These are phyloP conservation scores for Malassezia arunalokei DNA, from an alignment of 1,284 basidiomycete genomes.

Conservation along the genomic window DNA sequence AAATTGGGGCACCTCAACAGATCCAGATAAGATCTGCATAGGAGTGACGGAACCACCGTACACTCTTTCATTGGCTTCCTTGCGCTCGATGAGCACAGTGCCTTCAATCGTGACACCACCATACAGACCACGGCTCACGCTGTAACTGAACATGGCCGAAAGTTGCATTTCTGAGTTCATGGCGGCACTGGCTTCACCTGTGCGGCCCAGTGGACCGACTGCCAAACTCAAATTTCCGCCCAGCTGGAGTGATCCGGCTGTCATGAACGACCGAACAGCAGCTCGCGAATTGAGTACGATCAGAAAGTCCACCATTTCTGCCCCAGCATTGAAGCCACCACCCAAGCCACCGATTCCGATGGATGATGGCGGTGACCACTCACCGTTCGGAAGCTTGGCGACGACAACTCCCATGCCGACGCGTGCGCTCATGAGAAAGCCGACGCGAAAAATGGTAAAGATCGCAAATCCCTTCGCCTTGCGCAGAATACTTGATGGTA, in stretches of 20 bases:
- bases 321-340: slow-evolving; percentile 66
- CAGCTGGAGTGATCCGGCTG: slow-evolving; percentile 76
- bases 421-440: slow-evolving; percentile 53
- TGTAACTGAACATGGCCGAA: slow-evolving; percentile 81
- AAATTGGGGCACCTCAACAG: slow-evolving; percentile 22
- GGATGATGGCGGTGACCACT: slow-evolving; percentile 85
- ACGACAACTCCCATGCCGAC: slow-evolving; percentile 88
- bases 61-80: slow-evolving; percentile 54
- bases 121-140: slow-evolving; percentile 82
- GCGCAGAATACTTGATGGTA: slow-evolving; percentile 50
- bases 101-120: slow-evolving; percentile 78
- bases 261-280: slow-evolving; percentile 75
- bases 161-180: slow-evolving; percentile 75
- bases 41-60: slow-evolving; percentile 34
- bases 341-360: slow-evolving; percentile 75
- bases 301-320: slow-evolving; percentile 87
- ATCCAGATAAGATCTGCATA: slow-evolving; percentile 35
- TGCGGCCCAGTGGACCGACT: slow-evolving; percentile 82
- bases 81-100: slow-evolving; percentile 83
- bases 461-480: slow-evolving; percentile 72
- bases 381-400: slow-evolving; percentile 69
- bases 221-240: slow-evolving; percentile 57
- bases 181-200: slow-evolving; percentile 79
- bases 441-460: slow-evolving; percentile 48
- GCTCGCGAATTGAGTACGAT: slow-evolving; percentile 74